These are phyloP conservation scores for Boletus sp. DNA, from an alignment of 768 basidiomycete species.

Conservation along the genomic window DNA sequence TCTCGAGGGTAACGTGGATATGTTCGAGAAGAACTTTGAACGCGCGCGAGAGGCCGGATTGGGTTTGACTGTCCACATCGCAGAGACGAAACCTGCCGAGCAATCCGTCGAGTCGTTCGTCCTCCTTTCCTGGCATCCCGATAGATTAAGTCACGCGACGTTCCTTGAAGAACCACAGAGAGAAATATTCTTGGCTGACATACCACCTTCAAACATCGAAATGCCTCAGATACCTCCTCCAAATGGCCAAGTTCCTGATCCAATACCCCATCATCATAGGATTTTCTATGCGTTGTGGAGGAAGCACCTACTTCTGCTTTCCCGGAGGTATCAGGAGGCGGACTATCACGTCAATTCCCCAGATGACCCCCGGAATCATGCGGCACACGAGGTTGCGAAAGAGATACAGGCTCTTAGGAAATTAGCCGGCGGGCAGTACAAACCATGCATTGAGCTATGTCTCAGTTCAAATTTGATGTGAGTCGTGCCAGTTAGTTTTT, in stretches of 20 bases:
- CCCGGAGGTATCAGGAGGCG: slow-evolving; percentile 16
- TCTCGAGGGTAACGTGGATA: slow-evolving; percentile 49
- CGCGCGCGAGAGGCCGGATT: slow-evolving; percentile 58
- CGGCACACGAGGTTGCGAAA: slow-evolving; percentile 18
- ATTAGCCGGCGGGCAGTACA: slow-evolving; percentile 31
- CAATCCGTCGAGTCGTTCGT: slow-evolving; percentile 54
- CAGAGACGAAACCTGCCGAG: slow-evolving; percentile 67
- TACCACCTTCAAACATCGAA: slow-evolving; percentile 20
- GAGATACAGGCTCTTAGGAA: slow-evolving; percentile 21
- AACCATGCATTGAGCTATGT: slow-evolving; percentile 74
- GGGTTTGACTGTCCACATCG: slow-evolving; percentile 76
- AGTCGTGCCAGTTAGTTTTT: slow-evolving; percentile 23
- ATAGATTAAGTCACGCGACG: slow-evolving; percentile 78
- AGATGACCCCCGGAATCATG: slow-evolving; percentile 15
- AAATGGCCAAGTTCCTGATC: slow-evolving; percentile 17
- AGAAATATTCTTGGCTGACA: slow-evolving; percentile 44
- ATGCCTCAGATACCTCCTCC: slow-evolving; percentile 17
- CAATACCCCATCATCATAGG: slow-evolving; percentile 21
- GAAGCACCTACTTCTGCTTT: slow-evolving; percentile 22
- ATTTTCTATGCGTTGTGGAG: slow-evolving; percentile 23
- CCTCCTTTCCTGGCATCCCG: slow-evolving; percentile 60
- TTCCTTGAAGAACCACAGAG: slow-evolving; percentile 61
- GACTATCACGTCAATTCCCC: slow-evolving; percentile 6
- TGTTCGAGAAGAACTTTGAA: slow-evolving; percentile 49
- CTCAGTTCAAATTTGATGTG: slow-evolving; percentile 75